Evolutionary conservation across 179 eudicot species (phyloP), one percentile per base, ranked within the genome.

Genomic region (Beta corolliflora): DNA sequence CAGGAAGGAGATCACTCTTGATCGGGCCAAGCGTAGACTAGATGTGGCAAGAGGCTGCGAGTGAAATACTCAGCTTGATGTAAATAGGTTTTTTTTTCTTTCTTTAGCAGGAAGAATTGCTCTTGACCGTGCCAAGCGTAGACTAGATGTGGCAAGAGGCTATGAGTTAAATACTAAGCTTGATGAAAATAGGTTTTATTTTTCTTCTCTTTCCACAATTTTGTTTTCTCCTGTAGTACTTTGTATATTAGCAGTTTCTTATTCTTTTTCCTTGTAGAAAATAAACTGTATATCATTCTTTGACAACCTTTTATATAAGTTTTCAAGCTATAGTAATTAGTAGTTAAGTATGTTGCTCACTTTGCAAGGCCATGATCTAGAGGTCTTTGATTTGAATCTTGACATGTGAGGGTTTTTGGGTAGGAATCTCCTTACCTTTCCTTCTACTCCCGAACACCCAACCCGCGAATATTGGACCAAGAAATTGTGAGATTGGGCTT

Each of bases 81-180:
- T 75, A 59, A 12, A 55, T 63, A 71, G 31, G 21, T 50, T 1
- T 77, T 50, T 48, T 48, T 48, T 41, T 31, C n/a, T 55, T 16
- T 53, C 7, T 79, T 66, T 3, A 1, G 83, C 61, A 88, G 88
- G 54, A 89, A 88, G 73, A 72, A 84, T 89, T 81, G 86, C 81
- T 77, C 80, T 93, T 60, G 88, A 88, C 77, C 93, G 97, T 81
- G 89, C 91, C 68, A 80, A 81, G 71, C 82, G 46, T 44, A 82
- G 89, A 54, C 84, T 87, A 29, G 68, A 80, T 48, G 66, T 52
- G 44, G 77, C 85, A n/a, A 82, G 81, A 79, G 81, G 78, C 61
- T 60, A 36, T 53, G 80, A 76, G 36, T 82, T 71, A 82, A 68
- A 65, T 25, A 45, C 18, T 58, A 6, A 6, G 36, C 64, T 8